Evolutionary conservation across 495 filamentous ascomycete genomes (phyloP), one percentile per base, ranked within the genome.

Genomic region (Penicillium subrubescens): DNA sequence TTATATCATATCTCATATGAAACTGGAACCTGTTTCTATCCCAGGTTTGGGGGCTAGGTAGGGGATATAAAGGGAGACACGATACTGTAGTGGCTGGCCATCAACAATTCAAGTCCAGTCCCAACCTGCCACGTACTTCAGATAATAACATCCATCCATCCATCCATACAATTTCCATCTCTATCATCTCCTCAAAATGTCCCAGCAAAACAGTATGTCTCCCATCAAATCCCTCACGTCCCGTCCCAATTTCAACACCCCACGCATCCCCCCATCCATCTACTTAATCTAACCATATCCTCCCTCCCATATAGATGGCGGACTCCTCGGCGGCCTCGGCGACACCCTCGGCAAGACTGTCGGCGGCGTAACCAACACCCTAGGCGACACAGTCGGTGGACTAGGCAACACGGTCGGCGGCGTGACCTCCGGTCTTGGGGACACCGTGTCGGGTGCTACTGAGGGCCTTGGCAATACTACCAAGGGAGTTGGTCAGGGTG

Each of bases 261-360:
- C 25, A 35, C n/a, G 10, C 1, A 15, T 23, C 53, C 53, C 2
- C 5, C 12, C 21, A 12, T 27, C 46, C 21, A 50, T 34, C 6
- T 7, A 52, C 31, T 29, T 14, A 55, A 21, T 29, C 31, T 37
- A 19, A 56, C 31, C 34, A 21, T 12, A 23, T 0, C 46, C 25
- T 35, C 41, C 51, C 33, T 60, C n/a, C 25, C 11, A 25, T 17
- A 35, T 33, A 62, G 59, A 57, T 54, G 69, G 67, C 59, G 70
- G 71, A 43, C 69, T 79, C 57, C 62, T 79, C 44, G 70, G 73
- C 29, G 75, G 75, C 25, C 52, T 79, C 15, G 69, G 70, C 59
- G 71, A 79, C 59, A 77, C 76, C 39, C 29, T 77, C 37, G 77
- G 76, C 52, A 73, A 76, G 46, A 79, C 77, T 27, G 73, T 79